Percentiles rank a stretch among this genome's conserved stretches.
Evolutionary conservation across 2,329 filamentous ascomycete species (phyloP).

Genomic region (Corynespora cassiicola): DNA sequence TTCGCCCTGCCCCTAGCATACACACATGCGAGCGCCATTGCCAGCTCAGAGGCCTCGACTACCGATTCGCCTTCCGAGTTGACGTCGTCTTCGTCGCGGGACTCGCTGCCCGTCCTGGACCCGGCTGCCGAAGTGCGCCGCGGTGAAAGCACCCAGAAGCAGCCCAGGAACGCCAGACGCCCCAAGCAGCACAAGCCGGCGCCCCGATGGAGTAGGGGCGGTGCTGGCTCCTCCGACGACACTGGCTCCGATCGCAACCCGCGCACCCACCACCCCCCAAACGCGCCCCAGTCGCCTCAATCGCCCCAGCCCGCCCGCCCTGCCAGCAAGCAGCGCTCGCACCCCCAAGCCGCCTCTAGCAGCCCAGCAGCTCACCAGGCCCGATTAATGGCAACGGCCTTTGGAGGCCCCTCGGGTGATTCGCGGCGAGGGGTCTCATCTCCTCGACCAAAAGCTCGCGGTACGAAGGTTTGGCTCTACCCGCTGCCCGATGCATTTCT

Average conservation of each 20-base stretch:
- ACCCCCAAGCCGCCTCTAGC: slow-evolving; percentile 19
- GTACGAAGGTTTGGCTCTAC: slow-evolving; percentile 31
- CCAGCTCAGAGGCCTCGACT: slow-evolving; percentile 31
- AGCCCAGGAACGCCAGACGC: slow-evolving; percentile 31
- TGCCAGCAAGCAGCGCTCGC: slow-evolving; percentile 20
- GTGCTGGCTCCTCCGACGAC: slow-evolving; percentile 32
- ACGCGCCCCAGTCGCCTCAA: slow-evolving; percentile 17
- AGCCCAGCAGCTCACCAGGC: slow-evolving; percentile 22
- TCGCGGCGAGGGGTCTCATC: slow-evolving; percentile 49
- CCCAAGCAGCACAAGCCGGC: slow-evolving; percentile 30
- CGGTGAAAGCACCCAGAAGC: slow-evolving; percentile 33
- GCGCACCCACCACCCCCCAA: slow-evolving; percentile 26
- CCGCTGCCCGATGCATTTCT: slow-evolving; percentile 17
- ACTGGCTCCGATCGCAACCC: slow-evolving; percentile 31
- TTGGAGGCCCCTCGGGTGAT: slow-evolving; percentile 46
- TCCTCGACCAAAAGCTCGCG: slow-evolving; percentile 52
- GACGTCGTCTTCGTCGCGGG: slow-evolving; percentile 38
- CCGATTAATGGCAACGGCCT: slow-evolving; percentile 45
- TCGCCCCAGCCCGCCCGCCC: slow-evolving; percentile 22
- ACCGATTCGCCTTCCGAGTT: slow-evolving; percentile 32
- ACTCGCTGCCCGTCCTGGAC: slow-evolving; percentile 26
- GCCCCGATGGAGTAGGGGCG: slow-evolving; percentile 38
- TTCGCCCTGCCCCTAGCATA: slow-evolving; percentile 16
- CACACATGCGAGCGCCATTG: slow-evolving; percentile 35
- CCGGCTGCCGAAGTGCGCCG: slow-evolving; percentile 26